phyloP scores from a whole-genome alignment of 306 rosid species.

The Trifolium dubium region DNA sequence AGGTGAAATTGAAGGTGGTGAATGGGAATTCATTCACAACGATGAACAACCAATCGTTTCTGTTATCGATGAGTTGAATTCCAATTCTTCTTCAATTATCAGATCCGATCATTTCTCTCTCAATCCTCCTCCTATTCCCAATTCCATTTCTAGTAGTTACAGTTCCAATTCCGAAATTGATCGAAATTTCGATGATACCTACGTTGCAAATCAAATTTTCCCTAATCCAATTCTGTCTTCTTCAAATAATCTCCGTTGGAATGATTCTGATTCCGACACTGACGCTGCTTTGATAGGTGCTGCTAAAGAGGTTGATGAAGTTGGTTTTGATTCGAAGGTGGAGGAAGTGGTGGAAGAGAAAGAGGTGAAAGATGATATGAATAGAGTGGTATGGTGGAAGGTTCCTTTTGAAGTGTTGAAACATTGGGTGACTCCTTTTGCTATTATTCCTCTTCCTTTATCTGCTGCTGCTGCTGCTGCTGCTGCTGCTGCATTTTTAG shows the following conservation, averaged over 20 bases:
- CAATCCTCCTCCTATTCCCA: not conserved
- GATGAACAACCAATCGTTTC: not conserved
- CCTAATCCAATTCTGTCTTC: not conserved
- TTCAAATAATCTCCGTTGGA: not conserved
- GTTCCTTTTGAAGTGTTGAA: constrained; percentile 81
- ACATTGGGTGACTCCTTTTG: constrained; percentile 72
- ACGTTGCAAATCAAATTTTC: constrained; percentile 41
- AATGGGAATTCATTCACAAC: constrained; percentile 43
- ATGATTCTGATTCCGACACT: constrained; percentile 37
- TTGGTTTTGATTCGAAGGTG: constrained; percentile 24
- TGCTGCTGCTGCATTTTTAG: constrained; percentile 82
- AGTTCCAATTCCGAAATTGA: constrained; percentile 40
- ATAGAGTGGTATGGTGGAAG: constrained; percentile 81
- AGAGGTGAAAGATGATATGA: constrained; percentile 44
- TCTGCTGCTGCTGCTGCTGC: constrained; percentile 88
- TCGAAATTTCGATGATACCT: constrained; percentile 50
- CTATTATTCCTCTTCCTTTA: constrained; percentile 48
- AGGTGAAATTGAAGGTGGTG: not conserved
- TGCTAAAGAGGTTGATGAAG: not conserved
- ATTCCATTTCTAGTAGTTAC: constrained; percentile 14
- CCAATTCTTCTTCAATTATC: constrained; percentile 20
- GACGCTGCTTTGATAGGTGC: not conserved
- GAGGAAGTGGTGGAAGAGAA: constrained; percentile 23
- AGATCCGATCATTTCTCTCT: constrained; percentile 44
- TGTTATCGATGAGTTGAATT: not conserved